Base-by-base conservation (phyloP, 1,284 basidiomycete species). In the Malassezia vespertilionis region DNA sequence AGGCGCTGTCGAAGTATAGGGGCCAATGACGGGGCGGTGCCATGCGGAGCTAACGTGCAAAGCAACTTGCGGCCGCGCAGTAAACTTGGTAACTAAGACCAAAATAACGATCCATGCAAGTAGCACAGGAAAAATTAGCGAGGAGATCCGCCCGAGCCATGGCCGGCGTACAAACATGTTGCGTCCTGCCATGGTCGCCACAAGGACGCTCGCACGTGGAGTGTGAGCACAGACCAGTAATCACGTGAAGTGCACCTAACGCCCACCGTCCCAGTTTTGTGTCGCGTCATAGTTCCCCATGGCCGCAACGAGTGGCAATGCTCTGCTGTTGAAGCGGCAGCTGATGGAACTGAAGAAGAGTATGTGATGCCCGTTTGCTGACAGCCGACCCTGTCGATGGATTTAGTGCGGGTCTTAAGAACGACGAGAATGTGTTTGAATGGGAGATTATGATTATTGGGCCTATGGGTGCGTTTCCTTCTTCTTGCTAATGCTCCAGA, bases 401-500 rank as follows among this genome's bases (percentile, higher is more conserved):
- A 40, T 70, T 70, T 49, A 70, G 67, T 52, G 67, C 67, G 8
- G 67, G 67, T n/a, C 56, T 70, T 34, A 70, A 70, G 40, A 62
- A 70, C 36, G 67, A 70, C 32, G 62, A 53, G 61, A 70, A 70
- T 33, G 52, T 65, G 12, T 70, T 67, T 30, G 65, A 58, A 45
- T 70, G 67, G 67, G 67, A 70, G 37, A 70, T 70, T 46, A 65
- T 70, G 58, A 69, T 70, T 63, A 70, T 70, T 40, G 67, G 67
- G 6, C 67, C 67, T 27, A 65, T 62, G 45, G 56, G 56, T 58
- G 28, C 31, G 55, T 18, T 15, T 5, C 32, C 18, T 6, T 21
- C 12, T 20, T 12, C 34, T 17, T 23, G 31, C 24, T n/a, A 7
- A 11, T 30, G 20, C 18, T 26, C 14, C 43, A 57, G 67, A 70